Evolutionary conservation across 2,329 filamentous ascomycete genomes (phyloP).

Genomic region (Aspergillus eucalypticola): DNA sequence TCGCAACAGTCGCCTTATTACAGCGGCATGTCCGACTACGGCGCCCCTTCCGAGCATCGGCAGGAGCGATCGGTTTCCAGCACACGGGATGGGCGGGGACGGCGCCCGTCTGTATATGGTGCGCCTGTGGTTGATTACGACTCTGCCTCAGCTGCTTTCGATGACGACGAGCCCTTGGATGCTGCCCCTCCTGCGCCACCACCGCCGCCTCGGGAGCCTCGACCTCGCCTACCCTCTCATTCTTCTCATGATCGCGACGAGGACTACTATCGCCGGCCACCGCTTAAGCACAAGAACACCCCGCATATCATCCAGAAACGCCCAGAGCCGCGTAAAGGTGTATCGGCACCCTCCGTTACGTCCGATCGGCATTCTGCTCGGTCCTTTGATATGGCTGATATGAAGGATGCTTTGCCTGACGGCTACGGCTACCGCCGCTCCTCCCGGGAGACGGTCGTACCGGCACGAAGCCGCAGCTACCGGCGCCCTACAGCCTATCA

Average conservation of each 20-base stretch:
- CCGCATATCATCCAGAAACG: constrained; percentile 41
- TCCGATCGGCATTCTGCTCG: constrained; percentile 34
- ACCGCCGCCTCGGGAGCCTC: constrained; percentile 29
- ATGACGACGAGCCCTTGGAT: constrained; percentile 32
- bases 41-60: constrained; percentile 29
- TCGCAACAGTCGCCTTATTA: constrained; percentile 30
- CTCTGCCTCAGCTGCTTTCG: constrained; percentile 24
- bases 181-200: constrained; percentile 26
- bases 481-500: constrained; percentile 37
- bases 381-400: constrained; percentile 37
- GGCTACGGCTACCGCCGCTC: constrained; percentile 30
- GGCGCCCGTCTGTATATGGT: constrained; percentile 38
- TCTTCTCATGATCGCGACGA: constrained; percentile 37
- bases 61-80: constrained; percentile 39
- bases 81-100: constrained; percentile 32
- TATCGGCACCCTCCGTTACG: constrained; percentile 30
- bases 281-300: constrained; percentile 28
- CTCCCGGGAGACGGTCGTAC: constrained; percentile 32
- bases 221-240: constrained; percentile 32
- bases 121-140: constrained; percentile 36
- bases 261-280: constrained; percentile 45
- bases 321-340: constrained; percentile 35
- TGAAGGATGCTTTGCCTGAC: constrained; percentile 36
- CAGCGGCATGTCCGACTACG: constrained; percentile 28
- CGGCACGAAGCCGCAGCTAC: constrained; percentile 37